Percentiles rank a stretch among this genome's conserved stretches.
Conservation (phyloP, 805 yeast genomes). For the Candida dajiaensis region DNA sequence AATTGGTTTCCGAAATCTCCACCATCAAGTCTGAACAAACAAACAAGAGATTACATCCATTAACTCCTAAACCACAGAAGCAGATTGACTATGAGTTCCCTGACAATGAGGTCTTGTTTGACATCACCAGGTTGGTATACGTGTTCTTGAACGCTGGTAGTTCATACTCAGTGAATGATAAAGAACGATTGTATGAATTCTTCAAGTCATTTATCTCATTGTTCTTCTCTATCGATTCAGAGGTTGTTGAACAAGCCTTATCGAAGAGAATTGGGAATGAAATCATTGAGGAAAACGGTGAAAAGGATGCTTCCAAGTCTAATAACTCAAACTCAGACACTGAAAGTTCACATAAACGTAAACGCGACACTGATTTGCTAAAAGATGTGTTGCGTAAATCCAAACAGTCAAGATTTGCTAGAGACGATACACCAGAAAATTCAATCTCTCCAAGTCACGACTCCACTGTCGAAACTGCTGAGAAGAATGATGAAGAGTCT, state of each 20-base stretch:
- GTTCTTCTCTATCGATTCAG: constrained; percentile 59
- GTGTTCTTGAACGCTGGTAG: constrained; percentile 64
- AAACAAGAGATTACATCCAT: constrained; percentile 80
- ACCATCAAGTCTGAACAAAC: constrained; percentile 88
- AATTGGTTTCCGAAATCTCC: constrained; percentile 83
- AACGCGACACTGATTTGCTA: constrained; percentile 46
- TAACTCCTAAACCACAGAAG: constrained; percentile 81
- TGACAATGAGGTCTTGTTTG: constrained; percentile 67
- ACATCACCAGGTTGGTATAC: constrained; percentile 62
- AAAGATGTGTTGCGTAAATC: constrained; percentile 54
- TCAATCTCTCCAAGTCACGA: constrained; percentile 19
- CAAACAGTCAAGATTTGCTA: constrained; percentile 31
- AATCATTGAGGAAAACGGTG: constrained; percentile 10
- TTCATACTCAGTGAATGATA: constrained; percentile 73
- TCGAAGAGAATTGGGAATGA: constrained; percentile 24
- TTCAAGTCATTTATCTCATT: constrained; percentile 63
- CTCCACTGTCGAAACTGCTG: constrained; percentile 15
- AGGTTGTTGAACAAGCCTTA: constrained; percentile 38
- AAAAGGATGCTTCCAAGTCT: constrained; percentile 15
- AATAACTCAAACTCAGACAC: constrained; percentile 9
- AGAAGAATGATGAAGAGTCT: constrained; percentile 23
- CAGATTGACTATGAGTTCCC: constrained; percentile 57
- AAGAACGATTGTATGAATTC: constrained; percentile 68
- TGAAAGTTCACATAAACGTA: constrained; percentile 26
- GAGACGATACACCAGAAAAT: constrained; percentile 25